Conservation (phyloP, 441 rosid genomes). For the Aleurites moluccanus region DNA sequence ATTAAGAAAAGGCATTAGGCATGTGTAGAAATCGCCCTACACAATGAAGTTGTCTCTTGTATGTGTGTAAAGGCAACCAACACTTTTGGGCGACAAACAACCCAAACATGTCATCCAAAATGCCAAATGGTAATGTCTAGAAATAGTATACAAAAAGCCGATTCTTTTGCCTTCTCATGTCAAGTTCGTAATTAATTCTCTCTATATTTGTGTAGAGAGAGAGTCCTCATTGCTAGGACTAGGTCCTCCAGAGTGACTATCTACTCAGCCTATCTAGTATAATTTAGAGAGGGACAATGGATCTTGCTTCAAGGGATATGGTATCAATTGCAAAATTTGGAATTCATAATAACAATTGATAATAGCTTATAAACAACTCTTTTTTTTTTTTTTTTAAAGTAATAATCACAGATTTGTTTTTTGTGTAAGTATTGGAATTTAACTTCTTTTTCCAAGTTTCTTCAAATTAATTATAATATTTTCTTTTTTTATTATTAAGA, state of each 20-base stretch:
- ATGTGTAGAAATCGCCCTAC: not conserved
- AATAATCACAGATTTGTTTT: too few species aligned
- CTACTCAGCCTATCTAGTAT: slow-evolving; percentile 4
- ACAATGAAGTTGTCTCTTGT: not conserved
- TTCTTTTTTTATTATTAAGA: too few species aligned
- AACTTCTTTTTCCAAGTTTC: too few species aligned
- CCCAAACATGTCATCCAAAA: not conserved
- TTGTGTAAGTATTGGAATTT: too few species aligned
- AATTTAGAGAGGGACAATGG: not conserved
- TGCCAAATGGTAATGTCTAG: not conserved
- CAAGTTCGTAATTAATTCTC: not conserved
- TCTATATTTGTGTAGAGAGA: too few species aligned
- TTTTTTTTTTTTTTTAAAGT: too few species aligned
- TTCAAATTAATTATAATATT: too few species aligned
- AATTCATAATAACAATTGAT: not conserved
- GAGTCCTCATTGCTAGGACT: not conserved
- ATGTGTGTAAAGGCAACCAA: not conserved
- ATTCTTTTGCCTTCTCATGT: not conserved
- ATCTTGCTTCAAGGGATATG: not conserved
- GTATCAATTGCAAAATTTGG: not conserved
- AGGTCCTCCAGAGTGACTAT: not conserved
- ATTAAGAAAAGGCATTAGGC: not conserved
- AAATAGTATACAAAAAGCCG: not conserved
- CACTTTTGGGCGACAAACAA: not conserved
- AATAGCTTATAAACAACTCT: too few species aligned